Percentiles rank a stretch among this genome's conserved stretches.
These are phyloP conservation scores for Coemansia sp. DNA, from an alignment of 192 early-diverging fungal genomes.

Conservation along the genomic window DNA sequence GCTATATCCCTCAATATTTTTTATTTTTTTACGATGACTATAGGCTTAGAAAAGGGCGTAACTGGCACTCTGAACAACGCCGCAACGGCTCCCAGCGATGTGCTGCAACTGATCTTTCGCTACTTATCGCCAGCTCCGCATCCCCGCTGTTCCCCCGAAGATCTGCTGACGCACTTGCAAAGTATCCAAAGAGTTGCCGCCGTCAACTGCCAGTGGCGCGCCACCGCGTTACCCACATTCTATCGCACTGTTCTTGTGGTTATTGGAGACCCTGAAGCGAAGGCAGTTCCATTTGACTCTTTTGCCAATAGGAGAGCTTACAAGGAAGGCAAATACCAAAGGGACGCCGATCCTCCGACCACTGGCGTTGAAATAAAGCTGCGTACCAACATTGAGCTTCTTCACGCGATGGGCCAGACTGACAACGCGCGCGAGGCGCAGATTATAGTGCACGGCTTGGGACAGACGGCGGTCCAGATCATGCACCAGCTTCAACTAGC, in stretches of 20 bases:
- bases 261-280: neutral
- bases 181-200: neutral
- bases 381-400: neutral
- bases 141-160: neutral
- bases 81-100: too few species aligned
- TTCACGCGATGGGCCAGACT: neutral
- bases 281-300: neutral
- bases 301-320: neutral
- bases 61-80: too few species aligned
- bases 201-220: slow-evolving; percentile 18
- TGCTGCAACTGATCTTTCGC: neutral
- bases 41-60: too few species aligned
- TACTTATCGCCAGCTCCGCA: neutral
- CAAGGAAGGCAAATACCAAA: neutral
- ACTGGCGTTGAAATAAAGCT: neutral
- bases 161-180: neutral
- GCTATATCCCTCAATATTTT: too few species aligned
- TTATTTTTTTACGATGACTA: too few species aligned
- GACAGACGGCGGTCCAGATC: neutral
- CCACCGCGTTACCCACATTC: neutral
- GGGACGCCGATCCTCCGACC: neutral
- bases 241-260: slow-evolving; percentile 6
- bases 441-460: neutral
- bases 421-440: slow-evolving; percentile 5
- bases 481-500: neutral